A percentile compares a stretch with the other conserved stretches of the same genome.
Conservation (phyloP, 2,329 filamentous ascomycete species). For the Alternaria infectoria region DNA sequence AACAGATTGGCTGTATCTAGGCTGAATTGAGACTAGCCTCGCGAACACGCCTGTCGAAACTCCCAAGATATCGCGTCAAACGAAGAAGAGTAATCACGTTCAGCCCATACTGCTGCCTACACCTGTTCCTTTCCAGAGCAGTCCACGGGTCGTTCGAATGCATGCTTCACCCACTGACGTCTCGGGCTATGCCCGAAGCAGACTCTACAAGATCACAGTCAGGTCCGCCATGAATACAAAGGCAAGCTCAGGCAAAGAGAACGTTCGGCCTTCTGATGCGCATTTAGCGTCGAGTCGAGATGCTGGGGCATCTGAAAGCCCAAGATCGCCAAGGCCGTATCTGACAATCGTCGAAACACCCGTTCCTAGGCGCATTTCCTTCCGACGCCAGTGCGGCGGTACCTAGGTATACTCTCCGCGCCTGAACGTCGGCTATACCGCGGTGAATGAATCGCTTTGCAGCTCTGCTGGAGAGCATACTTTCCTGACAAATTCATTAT, state of each 20-base stretch:
- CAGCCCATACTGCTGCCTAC: not conserved
- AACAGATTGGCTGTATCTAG: not conserved
- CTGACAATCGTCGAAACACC: not conserved
- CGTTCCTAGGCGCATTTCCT: not conserved
- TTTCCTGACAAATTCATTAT: not conserved
- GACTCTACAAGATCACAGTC: not conserved
- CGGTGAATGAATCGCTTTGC: not conserved
- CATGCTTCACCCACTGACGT: not conserved
- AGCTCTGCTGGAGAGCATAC: not conserved
- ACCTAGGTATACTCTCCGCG: not conserved
- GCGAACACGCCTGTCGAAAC: not conserved
- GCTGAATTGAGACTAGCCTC: not conserved
- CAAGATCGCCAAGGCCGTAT: not conserved
- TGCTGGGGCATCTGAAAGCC: not conserved
- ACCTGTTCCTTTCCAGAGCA: not conserved
- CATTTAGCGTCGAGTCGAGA: not conserved
- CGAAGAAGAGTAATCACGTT: not conserved
- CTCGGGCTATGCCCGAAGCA: not conserved
- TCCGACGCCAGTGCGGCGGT: not conserved
- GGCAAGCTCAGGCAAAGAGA: not conserved
- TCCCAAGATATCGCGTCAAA: not conserved
- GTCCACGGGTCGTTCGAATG: not conserved
- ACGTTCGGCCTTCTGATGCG: not conserved
- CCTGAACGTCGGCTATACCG: not conserved
- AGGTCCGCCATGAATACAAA: not conserved